Conservation (phyloP, 306 rosid species). For the Prunus persica region Prunus_persica_NCBIv2 NC_034011.1:5815001-5815500, state of each 20-base stretch:
- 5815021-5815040: too few relatives aligned
- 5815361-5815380: constrained; percentile 9
- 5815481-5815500: constrained; percentile 95
- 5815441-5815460: constrained; percentile 75
- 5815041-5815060: too few relatives aligned
- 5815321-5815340: background rate
- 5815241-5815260: background rate
- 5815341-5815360: background rate
- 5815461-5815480: constrained; percentile 74
- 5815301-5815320: background rate
- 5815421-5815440: constrained; percentile 10
- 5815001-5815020: background rate
- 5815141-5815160: background rate
- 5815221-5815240: background rate
- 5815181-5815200: background rate
- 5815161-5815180: background rate
- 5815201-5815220: background rate
- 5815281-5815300: background rate
- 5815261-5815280: background rate
- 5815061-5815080: too few relatives aligned
- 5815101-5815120: too few relatives aligned
- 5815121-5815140: too few relatives aligned
- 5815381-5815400: background rate
- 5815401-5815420: background rate
- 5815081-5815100: too few relatives aligned